Base-by-base conservation (phyloP, 2,329 filamentous ascomycete genomes). In the Fusarium buxicola region DNA sequence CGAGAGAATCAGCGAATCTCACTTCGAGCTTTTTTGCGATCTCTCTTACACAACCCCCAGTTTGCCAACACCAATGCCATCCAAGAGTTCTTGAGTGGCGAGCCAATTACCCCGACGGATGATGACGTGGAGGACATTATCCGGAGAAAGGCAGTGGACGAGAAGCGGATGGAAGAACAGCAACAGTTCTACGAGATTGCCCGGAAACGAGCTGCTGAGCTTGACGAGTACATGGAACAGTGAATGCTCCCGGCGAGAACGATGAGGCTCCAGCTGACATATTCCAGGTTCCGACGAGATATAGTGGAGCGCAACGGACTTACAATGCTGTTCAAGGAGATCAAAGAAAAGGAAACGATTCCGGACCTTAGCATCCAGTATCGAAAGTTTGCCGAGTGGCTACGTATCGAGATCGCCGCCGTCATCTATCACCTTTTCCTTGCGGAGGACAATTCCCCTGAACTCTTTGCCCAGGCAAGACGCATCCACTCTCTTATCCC, bases 141-240 rank as follows among this genome's bases (percentile, higher is more conserved):
- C 61, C 85, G 85, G 56, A 86, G 95, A 49, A 96, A 94, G 75
- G 84, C 86, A 11, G 88, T 97, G 76, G 95, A 99, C 70, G 89
- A 92, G 74, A 91, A 91, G 76, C 88, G 95, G 39, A 86, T 98
- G 48, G 92, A 96, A 71, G 95, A 99, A 76, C 95, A 99, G 75
- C 91, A 89, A 73, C 87, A 89, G 65, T 99, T 99, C 74, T 99
- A 97, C 75, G 94, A 99, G 74, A 94, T 99, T 73, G 95, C 95
- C 8, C 84, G 93, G 65, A 89, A 93, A 75, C 88, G 95, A 65
- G 95, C 95, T 2, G 90, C 92, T 6, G 95, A 98, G 72, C 83
- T 99, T 46, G 95, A 99, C 76, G 92, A 96, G 21, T 97, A 98
- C 74, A 99, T 99, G 95, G 95, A 99, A 77, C 78, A 96, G 89